A percentile compares a stretch with the other conserved stretches of the same genome.
Conservation (phyloP, 2,329 filamentous ascomycete species). For the Arthrobotrys pseudoclavata region DNA sequence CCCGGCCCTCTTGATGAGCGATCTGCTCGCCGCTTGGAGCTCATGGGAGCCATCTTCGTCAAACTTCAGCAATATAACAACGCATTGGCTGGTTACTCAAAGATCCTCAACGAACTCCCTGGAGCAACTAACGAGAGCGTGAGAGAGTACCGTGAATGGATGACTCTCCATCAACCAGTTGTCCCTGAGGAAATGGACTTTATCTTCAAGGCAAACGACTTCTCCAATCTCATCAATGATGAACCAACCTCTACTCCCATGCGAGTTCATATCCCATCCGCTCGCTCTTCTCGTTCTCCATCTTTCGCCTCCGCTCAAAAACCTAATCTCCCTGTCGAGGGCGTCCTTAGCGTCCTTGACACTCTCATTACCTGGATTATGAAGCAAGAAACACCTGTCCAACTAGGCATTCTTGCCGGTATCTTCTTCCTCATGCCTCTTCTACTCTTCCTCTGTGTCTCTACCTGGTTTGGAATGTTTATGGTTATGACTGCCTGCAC, state of each 20-base stretch:
- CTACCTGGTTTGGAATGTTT: slow-evolving; percentile 56
- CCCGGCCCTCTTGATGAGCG: slow-evolving; percentile 50
- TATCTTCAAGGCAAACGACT: slow-evolving; percentile 53
- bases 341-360: slow-evolving; percentile 40
- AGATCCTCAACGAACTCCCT: slow-evolving; percentile 56
- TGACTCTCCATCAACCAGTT: slow-evolving; percentile 50
- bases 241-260: slow-evolving; percentile 30
- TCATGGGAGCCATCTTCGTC: slow-evolving; percentile 62
- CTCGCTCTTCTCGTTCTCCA: slow-evolving; percentile 44
- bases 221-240: slow-evolving; percentile 48
- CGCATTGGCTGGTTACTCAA: slow-evolving; percentile 52
- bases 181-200: slow-evolving; percentile 60
- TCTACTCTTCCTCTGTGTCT: slow-evolving; percentile 49
- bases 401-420: slow-evolving; percentile 44
- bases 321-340: slow-evolving; percentile 35
- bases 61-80: slow-evolving; percentile 62
- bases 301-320: slow-evolving; percentile 34
- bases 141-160: slow-evolving; percentile 50
- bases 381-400: slow-evolving; percentile 54
- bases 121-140: slow-evolving; percentile 44
- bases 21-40: slow-evolving; percentile 59
- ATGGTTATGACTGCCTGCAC: slow-evolving; percentile 46
- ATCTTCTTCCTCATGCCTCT: slow-evolving; percentile 55
- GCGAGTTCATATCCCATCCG: slow-evolving; percentile 49
- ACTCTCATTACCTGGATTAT: slow-evolving; percentile 44